A percentile compares a stretch with the other conserved stretches of the same genome.
These are phyloP conservation scores for Acorus gramineus DNA, from an alignment of 106 monocot species.

Conservation along the genomic window DNA sequence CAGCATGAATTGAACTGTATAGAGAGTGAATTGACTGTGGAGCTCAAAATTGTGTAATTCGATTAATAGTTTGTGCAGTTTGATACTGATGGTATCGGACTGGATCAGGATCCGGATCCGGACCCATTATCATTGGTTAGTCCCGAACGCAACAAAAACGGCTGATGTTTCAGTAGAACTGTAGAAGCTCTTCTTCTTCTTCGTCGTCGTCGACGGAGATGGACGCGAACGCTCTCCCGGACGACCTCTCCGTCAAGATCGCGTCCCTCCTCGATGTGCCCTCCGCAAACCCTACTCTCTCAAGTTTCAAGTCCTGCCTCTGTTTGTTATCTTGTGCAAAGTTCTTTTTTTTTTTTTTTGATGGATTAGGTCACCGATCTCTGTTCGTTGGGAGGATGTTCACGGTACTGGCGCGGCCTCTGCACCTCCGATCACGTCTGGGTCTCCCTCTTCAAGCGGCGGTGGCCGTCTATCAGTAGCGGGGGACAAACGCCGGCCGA, in stretches of 20 bases:
- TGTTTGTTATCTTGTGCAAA: not conserved
- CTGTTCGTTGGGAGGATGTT: slow-evolving; percentile 66
- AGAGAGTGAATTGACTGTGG: too few species aligned
- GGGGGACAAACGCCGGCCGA: not conserved
- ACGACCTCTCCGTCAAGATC: slow-evolving; percentile 44
- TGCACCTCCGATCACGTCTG: slow-evolving; percentile 62
- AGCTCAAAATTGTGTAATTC: too few species aligned
- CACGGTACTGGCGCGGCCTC: slow-evolving; percentile 39
- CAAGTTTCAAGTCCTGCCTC: not conserved
- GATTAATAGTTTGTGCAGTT: too few species aligned
- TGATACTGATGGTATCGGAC: too few species aligned
- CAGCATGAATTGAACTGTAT: too few species aligned
- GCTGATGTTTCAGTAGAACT: too few species aligned
- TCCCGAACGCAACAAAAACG: too few species aligned
- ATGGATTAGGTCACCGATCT: slow-evolving; percentile 37
- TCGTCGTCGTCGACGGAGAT: not conserved
- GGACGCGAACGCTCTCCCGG: slow-evolving; percentile 25
- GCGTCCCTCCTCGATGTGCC: slow-evolving; percentile 43
- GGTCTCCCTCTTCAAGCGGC: slow-evolving; percentile 29
- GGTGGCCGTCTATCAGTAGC: slow-evolving; percentile 34
- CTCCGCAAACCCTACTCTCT: not conserved
- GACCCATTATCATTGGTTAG: too few species aligned
- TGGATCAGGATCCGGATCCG: too few species aligned
- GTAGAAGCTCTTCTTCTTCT: too few species aligned
- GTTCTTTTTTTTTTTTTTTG: not conserved